Evolutionary conservation across 2,329 filamentous ascomycete species (phyloP).

Genomic region (Cladophialophora psammophila): DNA sequence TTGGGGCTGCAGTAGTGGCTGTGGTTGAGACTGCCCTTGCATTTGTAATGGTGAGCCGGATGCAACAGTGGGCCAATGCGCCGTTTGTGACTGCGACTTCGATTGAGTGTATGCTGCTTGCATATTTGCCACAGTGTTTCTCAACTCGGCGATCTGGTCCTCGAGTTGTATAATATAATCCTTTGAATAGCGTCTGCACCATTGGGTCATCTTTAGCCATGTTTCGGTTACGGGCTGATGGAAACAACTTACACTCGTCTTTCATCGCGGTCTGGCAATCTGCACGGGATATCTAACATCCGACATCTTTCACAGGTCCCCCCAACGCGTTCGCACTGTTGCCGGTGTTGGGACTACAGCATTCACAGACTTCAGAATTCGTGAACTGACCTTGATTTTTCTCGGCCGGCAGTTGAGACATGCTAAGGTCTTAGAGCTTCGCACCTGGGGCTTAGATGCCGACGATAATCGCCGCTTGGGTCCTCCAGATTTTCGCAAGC

Average conservation of each 20-base stretch:
- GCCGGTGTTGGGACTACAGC: neutral
- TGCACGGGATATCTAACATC: slow-evolving; percentile 13
- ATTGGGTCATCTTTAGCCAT: neutral
- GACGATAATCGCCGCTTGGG: neutral
- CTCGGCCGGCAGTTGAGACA: slow-evolving; percentile 24
- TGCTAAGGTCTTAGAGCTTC: slow-evolving; percentile 17
- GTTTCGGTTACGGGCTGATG: neutral
- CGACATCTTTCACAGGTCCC: slow-evolving; percentile 20
- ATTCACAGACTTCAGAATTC: neutral
- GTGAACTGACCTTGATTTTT: slow-evolving; percentile 21
- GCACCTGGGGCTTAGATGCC: neutral
- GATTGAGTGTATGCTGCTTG: slow-evolving; percentile 1
- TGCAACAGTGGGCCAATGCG: neutral
- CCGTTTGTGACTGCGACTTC: neutral
- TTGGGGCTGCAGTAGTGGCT: slow-evolving; percentile 2
- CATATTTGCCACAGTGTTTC: slow-evolving; percentile 10
- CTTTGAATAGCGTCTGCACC: slow-evolving; percentile 19
- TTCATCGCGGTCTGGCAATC: slow-evolving; percentile 21
- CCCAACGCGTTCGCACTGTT: slow-evolving; percentile 22
- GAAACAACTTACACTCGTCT: slow-evolving; percentile 11
- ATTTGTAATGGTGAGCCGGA: neutral
- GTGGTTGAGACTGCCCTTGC: neutral
- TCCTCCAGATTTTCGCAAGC: slow-evolving; percentile 1
- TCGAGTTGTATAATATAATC: slow-evolving; percentile 21
- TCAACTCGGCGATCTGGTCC: slow-evolving; percentile 16